Conservation (phyloP, 768 basidiomycete species). For the Trametes cingulata region DNA sequence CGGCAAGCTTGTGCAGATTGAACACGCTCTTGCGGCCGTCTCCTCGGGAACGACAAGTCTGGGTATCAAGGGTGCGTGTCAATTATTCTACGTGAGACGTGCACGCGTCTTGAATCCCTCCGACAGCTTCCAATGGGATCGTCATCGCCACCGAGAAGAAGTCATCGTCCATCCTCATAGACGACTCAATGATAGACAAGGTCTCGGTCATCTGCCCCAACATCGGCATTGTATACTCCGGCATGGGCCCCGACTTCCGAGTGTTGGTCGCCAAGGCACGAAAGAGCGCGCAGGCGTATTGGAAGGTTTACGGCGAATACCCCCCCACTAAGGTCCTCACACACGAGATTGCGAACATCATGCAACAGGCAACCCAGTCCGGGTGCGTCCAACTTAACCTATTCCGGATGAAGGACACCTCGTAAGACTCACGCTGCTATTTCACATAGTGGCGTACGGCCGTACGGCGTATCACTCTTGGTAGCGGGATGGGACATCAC, state of each 20-base stretch:
- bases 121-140: slow-evolving; percentile 93
- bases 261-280: slow-evolving; percentile 91
- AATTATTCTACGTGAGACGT: neutral
- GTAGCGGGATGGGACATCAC: slow-evolving; percentile 96
- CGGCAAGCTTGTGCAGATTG: slow-evolving; percentile 98
- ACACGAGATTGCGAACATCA: slow-evolving; percentile 95
- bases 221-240: slow-evolving; percentile 99
- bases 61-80: slow-evolving; percentile 87
- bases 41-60: slow-evolving; percentile 94
- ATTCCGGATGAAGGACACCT: neutral
- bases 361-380: slow-evolving; percentile 99
- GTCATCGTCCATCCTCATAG: slow-evolving; percentile 94
- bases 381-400: slow-evolving; percentile 59
- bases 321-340: slow-evolving; percentile 95
- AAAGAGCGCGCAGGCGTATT: slow-evolving; percentile 98
- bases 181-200: slow-evolving; percentile 98
- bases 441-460: slow-evolving; percentile 85
- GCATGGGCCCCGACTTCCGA: slow-evolving; percentile 99
- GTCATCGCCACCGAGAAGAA: slow-evolving; percentile 99
- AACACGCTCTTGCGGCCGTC: slow-evolving; percentile 97
- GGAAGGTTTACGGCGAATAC: slow-evolving; percentile 99
- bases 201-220: slow-evolving; percentile 97
- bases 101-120: slow-evolving; percentile 14
- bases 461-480: slow-evolving; percentile 96
- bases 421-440: neutral